phyloP scores from a whole-genome alignment of 441 rosid genomes.

The Pelargonium citronellum region DNA sequence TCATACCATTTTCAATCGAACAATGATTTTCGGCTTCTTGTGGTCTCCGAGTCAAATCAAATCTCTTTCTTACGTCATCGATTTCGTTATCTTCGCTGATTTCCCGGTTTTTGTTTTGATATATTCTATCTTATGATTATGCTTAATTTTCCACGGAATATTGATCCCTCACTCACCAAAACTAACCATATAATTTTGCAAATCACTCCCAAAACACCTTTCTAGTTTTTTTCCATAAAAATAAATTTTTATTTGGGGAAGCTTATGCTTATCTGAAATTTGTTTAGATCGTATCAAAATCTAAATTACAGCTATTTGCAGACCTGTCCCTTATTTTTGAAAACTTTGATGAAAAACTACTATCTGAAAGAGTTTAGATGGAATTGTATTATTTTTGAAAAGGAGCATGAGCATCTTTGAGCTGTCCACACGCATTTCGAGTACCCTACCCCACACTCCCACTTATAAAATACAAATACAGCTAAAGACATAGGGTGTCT shows the following conservation, averaged over 20 bases:
- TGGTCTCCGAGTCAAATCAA: background rate
- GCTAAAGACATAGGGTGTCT: slow-evolving; percentile 14
- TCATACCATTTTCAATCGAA: too few relatives aligned
- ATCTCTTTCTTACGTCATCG: background rate
- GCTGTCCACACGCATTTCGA: slow-evolving; percentile 8
- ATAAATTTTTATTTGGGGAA: background rate
- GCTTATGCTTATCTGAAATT: background rate
- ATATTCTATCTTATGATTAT: background rate
- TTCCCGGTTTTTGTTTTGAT: background rate
- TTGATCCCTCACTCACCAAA: too few relatives aligned
- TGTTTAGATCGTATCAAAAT: background rate
- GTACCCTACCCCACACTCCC: background rate
- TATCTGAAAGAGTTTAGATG: too few relatives aligned
- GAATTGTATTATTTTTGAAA: too few relatives aligned
- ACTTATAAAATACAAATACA: background rate
- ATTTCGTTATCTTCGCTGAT: background rate
- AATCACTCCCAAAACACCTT: too few relatives aligned
- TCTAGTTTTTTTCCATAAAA: too few relatives aligned
- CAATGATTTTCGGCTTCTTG: background rate
- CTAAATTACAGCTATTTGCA: background rate
- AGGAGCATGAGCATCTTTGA: background rate
- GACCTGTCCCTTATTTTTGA: too few relatives aligned
- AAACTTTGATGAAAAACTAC: too few relatives aligned
- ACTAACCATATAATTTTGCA: too few relatives aligned
- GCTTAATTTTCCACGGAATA: background rate